A percentile compares a stretch with the other conserved stretches of the same genome.
Evolutionary conservation across 306 rosid genomes (phyloP).

Genomic region (Acacia melanoxylon): DNA sequence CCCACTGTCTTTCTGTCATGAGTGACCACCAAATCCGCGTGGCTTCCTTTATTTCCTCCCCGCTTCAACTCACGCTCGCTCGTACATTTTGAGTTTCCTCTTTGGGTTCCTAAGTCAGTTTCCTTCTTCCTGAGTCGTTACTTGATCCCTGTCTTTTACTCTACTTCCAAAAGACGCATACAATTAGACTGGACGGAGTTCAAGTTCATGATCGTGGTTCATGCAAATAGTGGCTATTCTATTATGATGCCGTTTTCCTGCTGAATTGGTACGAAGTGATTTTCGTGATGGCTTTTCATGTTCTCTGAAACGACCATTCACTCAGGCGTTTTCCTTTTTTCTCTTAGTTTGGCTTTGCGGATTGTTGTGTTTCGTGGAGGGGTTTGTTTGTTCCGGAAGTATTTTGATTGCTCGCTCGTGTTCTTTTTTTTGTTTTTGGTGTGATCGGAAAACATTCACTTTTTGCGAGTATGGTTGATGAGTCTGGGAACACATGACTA

Average conservation of each 20-base stretch:
- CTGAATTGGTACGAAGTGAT: constrained; percentile 45
- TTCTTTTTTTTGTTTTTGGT: constrained; percentile 8
- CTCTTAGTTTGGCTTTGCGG: constrained; percentile 24
- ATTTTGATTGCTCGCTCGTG: constrained; percentile 12
- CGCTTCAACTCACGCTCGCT: constrained; percentile 28
- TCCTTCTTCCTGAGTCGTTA: constrained; percentile 25
- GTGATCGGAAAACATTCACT: constrained; percentile 8
- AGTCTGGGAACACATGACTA: constrained; percentile 3
- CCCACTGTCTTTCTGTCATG: neutral
- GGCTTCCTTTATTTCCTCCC: constrained; percentile 11
- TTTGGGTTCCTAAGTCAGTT: neutral
- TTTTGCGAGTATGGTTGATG: constrained; percentile 4
- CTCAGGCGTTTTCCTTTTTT: neutral
- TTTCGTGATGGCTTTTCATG: neutral
- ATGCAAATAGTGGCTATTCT: neutral
- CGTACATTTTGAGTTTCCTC: neutral
- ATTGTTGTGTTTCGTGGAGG: neutral
- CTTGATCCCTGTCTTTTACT: constrained; percentile 31
- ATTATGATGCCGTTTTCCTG: constrained; percentile 16
- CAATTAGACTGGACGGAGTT: neutral
- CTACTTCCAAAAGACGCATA: neutral
- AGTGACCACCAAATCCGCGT: constrained; percentile 24
- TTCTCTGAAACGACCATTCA: neutral
- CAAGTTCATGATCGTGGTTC: constrained; percentile 6
- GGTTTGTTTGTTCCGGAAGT: constrained; percentile 4